Evolutionary conservation across 2,329 filamentous ascomycete genomes (phyloP).

Genomic region (Hypoxylon sp.): DNA sequence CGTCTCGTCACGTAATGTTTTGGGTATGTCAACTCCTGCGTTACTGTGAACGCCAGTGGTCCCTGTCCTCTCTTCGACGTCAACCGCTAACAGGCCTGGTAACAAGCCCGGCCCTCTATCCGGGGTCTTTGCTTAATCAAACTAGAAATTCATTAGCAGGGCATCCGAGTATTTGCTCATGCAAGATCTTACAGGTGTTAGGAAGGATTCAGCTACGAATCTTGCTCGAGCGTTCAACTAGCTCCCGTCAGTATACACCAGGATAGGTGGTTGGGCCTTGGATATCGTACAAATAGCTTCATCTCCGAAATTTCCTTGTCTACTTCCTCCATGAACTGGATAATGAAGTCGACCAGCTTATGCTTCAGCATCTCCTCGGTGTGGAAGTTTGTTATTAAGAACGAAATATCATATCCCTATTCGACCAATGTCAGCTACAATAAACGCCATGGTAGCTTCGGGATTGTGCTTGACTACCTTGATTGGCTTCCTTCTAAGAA

Average conservation of each 20-base stretch:
- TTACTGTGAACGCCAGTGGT: constrained; percentile 22
- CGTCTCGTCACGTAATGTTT: constrained; percentile 7
- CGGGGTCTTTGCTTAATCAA: constrained; percentile 34
- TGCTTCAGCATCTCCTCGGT: constrained; percentile 99
- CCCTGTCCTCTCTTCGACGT: constrained; percentile 11
- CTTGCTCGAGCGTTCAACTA: constrained; percentile 95
- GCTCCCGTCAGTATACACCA: constrained; percentile 49
- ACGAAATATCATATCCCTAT: constrained; percentile 96
- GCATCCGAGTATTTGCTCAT: background rate
- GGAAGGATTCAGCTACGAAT: constrained; percentile 98
- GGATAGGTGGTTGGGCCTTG: background rate
- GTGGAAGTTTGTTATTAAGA: constrained; percentile 98
- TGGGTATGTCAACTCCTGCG: constrained; percentile 32
- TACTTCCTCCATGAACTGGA: constrained; percentile 99
- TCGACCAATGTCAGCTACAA: constrained; percentile 14
- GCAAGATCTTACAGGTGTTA: constrained; percentile 80
- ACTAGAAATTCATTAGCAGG: constrained; percentile 33
- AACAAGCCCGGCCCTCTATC: background rate
- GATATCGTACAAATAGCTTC: constrained; percentile 93
- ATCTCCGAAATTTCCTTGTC: constrained; percentile 99
- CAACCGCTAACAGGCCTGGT: no score
- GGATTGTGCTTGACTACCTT: constrained; percentile 69
- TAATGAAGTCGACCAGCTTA: constrained; percentile 98
- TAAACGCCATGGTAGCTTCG: background rate
- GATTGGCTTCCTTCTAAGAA: constrained; percentile 93